These are phyloP conservation scores for Bipolaris cookei DNA, from an alignment of 2,329 filamentous ascomycete genomes.

Conservation along the genomic window DNA sequence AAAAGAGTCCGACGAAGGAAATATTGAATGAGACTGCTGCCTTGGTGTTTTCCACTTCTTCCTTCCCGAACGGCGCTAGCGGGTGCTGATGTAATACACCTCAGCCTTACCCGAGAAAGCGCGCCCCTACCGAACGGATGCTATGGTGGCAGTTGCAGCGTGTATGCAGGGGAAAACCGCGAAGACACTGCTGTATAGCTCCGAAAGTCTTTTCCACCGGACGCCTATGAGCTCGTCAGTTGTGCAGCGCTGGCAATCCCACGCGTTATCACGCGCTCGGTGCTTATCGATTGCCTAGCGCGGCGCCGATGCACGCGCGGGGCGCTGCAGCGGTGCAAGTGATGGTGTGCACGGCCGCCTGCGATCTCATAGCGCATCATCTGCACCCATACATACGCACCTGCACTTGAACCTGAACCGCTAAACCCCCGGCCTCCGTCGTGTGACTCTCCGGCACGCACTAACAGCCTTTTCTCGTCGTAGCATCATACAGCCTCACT, in stretches of 20 bases:
- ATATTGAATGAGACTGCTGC: slow-evolving; percentile 6
- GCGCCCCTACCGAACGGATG: not conserved
- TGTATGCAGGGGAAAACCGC: not conserved
- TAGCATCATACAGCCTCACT: slow-evolving; percentile 1
- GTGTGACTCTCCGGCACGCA: slow-evolving; percentile 10
- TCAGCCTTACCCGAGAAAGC: slow-evolving; percentile 9
- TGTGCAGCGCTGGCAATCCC: not conserved
- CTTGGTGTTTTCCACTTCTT: slow-evolving; percentile 28
- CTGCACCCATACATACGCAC: slow-evolving; percentile 21
- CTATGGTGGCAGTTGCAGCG: not conserved
- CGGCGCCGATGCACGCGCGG: slow-evolving; percentile 20
- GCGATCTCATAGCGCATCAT: slow-evolving; percentile 38
- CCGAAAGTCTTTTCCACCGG: too few species aligned
- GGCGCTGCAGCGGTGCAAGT: slow-evolving; percentile 14
- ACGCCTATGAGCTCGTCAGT: not conserved
- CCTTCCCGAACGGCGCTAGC: slow-evolving; percentile 31
- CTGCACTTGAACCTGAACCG: slow-evolving; percentile 23
- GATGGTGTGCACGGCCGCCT: slow-evolving; percentile 23
- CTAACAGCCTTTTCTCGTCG: slow-evolving; percentile 3
- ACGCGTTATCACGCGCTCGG: slow-evolving; percentile 23
- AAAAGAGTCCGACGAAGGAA: not conserved
- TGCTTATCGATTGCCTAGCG: slow-evolving; percentile 33
- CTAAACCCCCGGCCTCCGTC: slow-evolving; percentile 17
- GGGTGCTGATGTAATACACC: slow-evolving; percentile 28
- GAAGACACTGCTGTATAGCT: not conserved